Percentiles rank a stretch among this genome's conserved stretches.
Conservation (phyloP, 1,284 basidiomycete genomes). For the Cryptococcus amylolentus region DNA sequence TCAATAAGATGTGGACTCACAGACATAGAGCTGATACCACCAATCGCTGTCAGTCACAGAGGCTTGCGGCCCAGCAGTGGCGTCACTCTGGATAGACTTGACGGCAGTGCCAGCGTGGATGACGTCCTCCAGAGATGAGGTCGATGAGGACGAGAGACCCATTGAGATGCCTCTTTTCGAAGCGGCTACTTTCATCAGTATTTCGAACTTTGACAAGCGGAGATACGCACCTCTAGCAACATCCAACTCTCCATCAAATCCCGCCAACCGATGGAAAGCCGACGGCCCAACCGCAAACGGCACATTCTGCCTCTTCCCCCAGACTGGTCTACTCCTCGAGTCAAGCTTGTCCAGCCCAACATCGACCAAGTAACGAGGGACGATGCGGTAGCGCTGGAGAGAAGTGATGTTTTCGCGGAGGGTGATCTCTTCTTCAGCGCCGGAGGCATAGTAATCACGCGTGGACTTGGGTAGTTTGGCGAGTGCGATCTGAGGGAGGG, state of each 20-base stretch:
- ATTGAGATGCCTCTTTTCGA: constrained; percentile 22
- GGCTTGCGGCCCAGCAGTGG: constrained; percentile 24
- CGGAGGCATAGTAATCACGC: too few species aligned
- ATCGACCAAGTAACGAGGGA: constrained; percentile 30
- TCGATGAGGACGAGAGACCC: constrained; percentile 31
- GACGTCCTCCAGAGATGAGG: constrained; percentile 28
- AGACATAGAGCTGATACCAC: too few species aligned
- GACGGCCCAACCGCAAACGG: not conserved
- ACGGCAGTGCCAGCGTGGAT: constrained; percentile 7
- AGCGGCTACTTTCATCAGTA: constrained; percentile 15
- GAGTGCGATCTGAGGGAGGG: too few species aligned
- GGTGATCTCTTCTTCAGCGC: too few species aligned
- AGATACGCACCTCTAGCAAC: too few species aligned
- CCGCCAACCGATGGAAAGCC: too few species aligned
- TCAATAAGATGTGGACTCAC: too few species aligned
- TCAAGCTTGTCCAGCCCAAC: constrained; percentile 17
- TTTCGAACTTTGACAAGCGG: too few species aligned
- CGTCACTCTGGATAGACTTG: not conserved
- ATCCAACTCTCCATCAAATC: too few species aligned
- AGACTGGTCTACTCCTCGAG: not conserved
- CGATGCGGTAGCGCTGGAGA: constrained; percentile 28
- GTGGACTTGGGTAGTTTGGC: too few species aligned
- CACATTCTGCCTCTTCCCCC: constrained; percentile 6
- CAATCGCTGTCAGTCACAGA: too few species aligned
- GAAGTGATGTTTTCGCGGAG: constrained; percentile 23